phyloP scores from a whole-genome alignment of 768 basidiomycete species.

The Macrocybe gigantea region DNA sequence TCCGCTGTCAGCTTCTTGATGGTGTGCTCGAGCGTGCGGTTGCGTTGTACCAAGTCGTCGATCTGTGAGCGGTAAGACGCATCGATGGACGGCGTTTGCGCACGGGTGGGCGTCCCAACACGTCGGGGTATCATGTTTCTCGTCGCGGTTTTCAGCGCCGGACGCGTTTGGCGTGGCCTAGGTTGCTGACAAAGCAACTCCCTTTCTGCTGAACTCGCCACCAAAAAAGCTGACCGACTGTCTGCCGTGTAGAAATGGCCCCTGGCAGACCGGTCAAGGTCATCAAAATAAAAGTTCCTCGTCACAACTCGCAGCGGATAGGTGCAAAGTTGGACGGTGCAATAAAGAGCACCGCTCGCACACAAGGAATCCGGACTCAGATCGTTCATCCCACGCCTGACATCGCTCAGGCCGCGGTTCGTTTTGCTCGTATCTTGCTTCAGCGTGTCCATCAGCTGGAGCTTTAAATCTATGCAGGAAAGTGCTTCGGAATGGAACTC shows the following conservation, averaged over 20 bases:
- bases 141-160: not conserved
- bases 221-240: too few relatives aligned
- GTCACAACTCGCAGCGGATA: slow-evolving; percentile 70
- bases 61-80: slow-evolving; percentile 64
- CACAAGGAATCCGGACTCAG: slow-evolving; percentile 45
- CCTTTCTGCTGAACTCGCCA: not conserved
- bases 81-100: slow-evolving; percentile 40
- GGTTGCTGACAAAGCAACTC: too few relatives aligned
- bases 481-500: slow-evolving; percentile 88
- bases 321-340: slow-evolving; percentile 56
- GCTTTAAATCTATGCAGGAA: slow-evolving; percentile 33
- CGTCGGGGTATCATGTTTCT: slow-evolving; percentile 11
- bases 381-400: slow-evolving; percentile 60
- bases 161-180: not conserved
- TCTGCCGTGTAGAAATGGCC: slow-evolving; percentile 36
- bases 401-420: slow-evolving; percentile 60
- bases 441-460: not conserved
- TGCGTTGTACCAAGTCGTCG: slow-evolving; percentile 66
- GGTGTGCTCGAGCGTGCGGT: slow-evolving; percentile 56
- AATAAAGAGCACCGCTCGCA: slow-evolving; percentile 49
- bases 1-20: slow-evolving; percentile 50
- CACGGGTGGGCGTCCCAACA: slow-evolving; percentile 15
- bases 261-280: slow-evolving; percentile 50
- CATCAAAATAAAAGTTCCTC: slow-evolving; percentile 63
- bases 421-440: slow-evolving; percentile 19